Evolutionary conservation across 345 rosid genomes (phyloP), one percentile per base, ranked within the genome.

Genomic region (Schrenkiella parvula): DNA sequence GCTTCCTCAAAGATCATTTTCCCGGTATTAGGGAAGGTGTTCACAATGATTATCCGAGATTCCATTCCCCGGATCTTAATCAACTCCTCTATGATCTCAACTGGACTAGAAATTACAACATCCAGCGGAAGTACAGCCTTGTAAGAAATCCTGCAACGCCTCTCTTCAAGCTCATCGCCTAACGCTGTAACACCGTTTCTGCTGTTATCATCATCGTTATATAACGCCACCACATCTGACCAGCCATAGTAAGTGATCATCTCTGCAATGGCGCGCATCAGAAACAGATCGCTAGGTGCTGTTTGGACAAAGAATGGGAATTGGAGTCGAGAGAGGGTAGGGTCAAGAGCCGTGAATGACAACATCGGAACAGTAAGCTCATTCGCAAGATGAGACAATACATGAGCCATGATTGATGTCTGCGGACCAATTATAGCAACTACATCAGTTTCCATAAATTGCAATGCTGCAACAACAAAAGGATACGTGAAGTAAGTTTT

Each of bases 341-440:
- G 97, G 50, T 93, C 97, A 58, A 89, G 83, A 29, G 98, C 96
- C 0, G 92, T 91, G 75, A 88, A 93, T 9, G 98, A 93, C 68
- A 91, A 65, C 48, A 93, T 74, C 0, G 98, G 98, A 72, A 89
- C 90, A 11, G 76, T 86, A 53, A 93, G 96, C 75, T 93, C 95
- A 55, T 85, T 91, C 4, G 88, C 85, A 7, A 93, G 85, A 77
- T 91, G 93, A 29, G 97, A 88, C 70, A 93, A 82, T 0, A 89
- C 85, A 43, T 87, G 97, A 41, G 97, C 98, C 91, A 84, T 84
- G 39, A 78, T 85, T 42, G 97, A 73, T 70, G 6, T 79, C 71
- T 93, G 98, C 52, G 98, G 97, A 69, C 97, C 96, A 64, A 93
- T 83, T 64, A 93, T 91, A 57, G 98, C 97, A 0, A 93, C 87